A percentile compares a stretch with the other conserved stretches of the same genome.
Conservation (phyloP, 371 early-diverging fungal species). For the Synchytrium microbalum region DNA sequence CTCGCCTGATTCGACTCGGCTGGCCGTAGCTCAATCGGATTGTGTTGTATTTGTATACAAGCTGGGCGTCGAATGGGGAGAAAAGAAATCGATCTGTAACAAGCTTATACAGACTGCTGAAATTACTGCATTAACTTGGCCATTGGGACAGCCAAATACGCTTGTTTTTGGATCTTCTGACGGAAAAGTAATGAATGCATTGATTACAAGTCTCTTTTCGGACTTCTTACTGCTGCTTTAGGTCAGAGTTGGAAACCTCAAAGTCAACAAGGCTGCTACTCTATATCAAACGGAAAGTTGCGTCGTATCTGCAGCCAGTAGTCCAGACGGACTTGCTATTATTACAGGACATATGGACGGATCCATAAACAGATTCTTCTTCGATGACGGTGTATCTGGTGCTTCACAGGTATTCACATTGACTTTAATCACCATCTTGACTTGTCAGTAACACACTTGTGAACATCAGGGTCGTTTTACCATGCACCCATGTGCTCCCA, state of each 20-base stretch:
- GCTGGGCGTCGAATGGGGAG: constrained; percentile 51
- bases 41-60: constrained; percentile 50
- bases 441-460: not conserved
- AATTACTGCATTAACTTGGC: constrained; percentile 47
- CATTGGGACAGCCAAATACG: constrained; percentile 42
- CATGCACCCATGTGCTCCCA: constrained; percentile 30
- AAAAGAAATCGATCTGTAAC: constrained; percentile 53
- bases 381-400: constrained; percentile 46
- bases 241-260: constrained; percentile 48
- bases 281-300: constrained; percentile 45
- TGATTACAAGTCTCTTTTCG: not conserved
- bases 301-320: constrained; percentile 39
- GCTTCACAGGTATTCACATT: constrained; percentile 32
- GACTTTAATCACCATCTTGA: not conserved
- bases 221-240: constrained; percentile 5
- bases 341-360: constrained; percentile 48
- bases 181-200: constrained; percentile 35
- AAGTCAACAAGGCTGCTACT: constrained; percentile 53
- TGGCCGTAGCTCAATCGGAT: constrained; percentile 51
- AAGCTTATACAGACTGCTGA: constrained; percentile 47
- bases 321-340: constrained; percentile 41
- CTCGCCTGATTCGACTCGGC: constrained; percentile 45
- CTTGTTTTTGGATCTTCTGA: constrained; percentile 46
- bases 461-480: constrained; percentile 32
- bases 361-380: constrained; percentile 43